Percentiles rank a stretch among this genome's conserved stretches.
These are phyloP conservation scores for Yamadazyma mexicana DNA, from an alignment of 1,139 yeast genomes.

Conservation along the genomic window DNA sequence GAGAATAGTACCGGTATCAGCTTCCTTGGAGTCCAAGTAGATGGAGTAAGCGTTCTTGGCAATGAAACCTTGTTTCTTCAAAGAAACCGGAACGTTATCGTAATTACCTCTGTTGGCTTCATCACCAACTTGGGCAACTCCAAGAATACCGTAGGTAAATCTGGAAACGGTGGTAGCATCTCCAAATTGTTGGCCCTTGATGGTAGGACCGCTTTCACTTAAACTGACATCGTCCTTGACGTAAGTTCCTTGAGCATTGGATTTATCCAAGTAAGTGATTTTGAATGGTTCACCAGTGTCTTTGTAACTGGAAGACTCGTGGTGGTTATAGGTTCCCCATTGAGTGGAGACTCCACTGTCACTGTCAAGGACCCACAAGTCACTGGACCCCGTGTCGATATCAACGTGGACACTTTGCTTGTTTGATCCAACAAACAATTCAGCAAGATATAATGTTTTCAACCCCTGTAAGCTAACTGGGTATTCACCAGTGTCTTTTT, in stretches of 20 bases:
- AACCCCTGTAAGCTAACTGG: slow-evolving; percentile 4
- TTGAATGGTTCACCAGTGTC: slow-evolving; percentile 32
- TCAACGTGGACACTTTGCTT: slow-evolving; percentile 19
- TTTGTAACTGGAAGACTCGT: slow-evolving; percentile 23
- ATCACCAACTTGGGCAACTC: slow-evolving; percentile 27
- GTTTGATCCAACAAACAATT: slow-evolving; percentile 35
- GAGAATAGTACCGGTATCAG: slow-evolving; percentile 36
- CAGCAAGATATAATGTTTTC: slow-evolving; percentile 46
- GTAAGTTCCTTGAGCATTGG: slow-evolving; percentile 63
- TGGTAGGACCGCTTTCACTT: slow-evolving; percentile 8
- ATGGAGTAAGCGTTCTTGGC: slow-evolving; percentile 33
- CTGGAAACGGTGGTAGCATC: slow-evolving; percentile 7
- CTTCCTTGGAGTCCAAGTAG: slow-evolving; percentile 24
- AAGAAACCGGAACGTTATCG: slow-evolving; percentile 26
- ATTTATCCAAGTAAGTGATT: slow-evolving; percentile 60
- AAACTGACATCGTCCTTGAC: slow-evolving; percentile 42
- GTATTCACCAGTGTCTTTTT: slow-evolving; percentile 5
- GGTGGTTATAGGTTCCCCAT: slow-evolving; percentile 7
- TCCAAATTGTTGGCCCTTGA: slow-evolving; percentile 7
- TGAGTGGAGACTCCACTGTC: background rate
- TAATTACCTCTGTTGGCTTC: slow-evolving; percentile 18
- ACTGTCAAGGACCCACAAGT: slow-evolving; percentile 23
- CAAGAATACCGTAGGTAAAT: slow-evolving; percentile 41
- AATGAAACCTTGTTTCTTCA: slow-evolving; percentile 27
- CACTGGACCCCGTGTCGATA: slow-evolving; percentile 32